Percentiles rank a stretch among this genome's conserved stretches.
Conservation (phyloP, 2,329 filamentous ascomycete species). For the Paraphaeosphaeria minitans region DNA sequence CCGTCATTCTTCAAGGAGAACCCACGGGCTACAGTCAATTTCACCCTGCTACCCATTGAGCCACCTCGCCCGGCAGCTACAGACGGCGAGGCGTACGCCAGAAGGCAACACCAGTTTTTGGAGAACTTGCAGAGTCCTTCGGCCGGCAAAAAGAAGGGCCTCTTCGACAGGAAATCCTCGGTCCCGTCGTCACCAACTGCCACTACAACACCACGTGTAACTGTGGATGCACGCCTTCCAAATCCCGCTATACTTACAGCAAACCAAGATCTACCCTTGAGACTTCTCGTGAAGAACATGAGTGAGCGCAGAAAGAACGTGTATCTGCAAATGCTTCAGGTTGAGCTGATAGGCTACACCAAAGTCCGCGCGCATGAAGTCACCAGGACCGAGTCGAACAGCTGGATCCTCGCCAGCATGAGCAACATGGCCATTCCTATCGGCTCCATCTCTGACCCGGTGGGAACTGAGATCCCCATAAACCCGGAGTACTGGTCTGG, state of each 20-base stretch:
- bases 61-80: conserved; percentile 72
- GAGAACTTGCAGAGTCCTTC: conserved; percentile 34
- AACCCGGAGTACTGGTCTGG: conserved; percentile 75
- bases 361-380: conserved; percentile 79
- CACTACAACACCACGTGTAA: conserved; percentile 59
- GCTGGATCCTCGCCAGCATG: conserved; percentile 76
- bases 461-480: conserved; percentile 71
- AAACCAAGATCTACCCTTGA: conserved; percentile 81
- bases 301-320: conserved; percentile 71
- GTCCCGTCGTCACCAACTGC: conserved; percentile 28
- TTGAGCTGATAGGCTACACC: conserved; percentile 81
- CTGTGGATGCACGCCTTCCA: conserved; percentile 82
- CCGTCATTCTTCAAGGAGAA: conserved; percentile 91
- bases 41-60: conserved; percentile 93
- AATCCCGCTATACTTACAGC: conserved; percentile 88
- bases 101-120: conserved; percentile 68
- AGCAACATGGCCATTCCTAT: conserved; percentile 75
- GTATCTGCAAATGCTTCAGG: conserved; percentile 77
- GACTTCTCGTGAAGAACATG: conserved; percentile 78
- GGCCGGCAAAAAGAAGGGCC: conserved; percentile 61
- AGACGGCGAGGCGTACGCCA: conserved; percentile 81
- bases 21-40: conserved; percentile 63
- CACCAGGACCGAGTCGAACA: conserved; percentile 69
- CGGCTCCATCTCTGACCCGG: conserved; percentile 60
- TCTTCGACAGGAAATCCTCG: conserved; percentile 58